Base-by-base conservation (phyloP, 1,139 yeast genomes). In the Candida glucosophila region DNA sequence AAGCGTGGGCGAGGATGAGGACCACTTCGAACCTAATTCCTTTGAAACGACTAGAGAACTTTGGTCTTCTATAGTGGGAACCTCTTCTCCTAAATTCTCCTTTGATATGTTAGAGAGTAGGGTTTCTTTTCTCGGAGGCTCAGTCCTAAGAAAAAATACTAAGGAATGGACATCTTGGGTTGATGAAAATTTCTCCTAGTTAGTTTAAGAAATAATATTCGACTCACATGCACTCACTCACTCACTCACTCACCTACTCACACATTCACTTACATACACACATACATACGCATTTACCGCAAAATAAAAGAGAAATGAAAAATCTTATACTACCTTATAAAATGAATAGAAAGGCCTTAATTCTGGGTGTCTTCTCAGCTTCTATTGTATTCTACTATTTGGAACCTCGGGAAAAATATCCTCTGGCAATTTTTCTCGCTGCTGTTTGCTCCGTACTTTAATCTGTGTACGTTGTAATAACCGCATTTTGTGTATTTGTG, bases 141-240 rank as follows among this genome's bases (percentile, higher is more conserved):
- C 86, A 36, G 81, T 80, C 2, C 54, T 62, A 42, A 69, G 67
- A 40, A 57, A 58, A 12, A 67, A 76, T 24, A 58, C 67, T 18
- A 69, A 60, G 11, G 52, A 55, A 15, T 80, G 93, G 86, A 73
- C 71, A 37, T 65, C 75, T 37, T 86, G 95, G 95, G 58, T 85
- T 23, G 81, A 77, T 37, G 90, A 77, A 45, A 64, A 69, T 36
- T n/a, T n/a, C n/a, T n/a, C n/a, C n/a, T n/a, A n/a, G n/a, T n/a
- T n/a, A n/a, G n/a, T n/a, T n/a, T n/a, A n/a, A n/a, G n/a, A n/a
- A n/a, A n/a, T n/a, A n/a, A n/a, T n/a, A n/a, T n/a, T n/a, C n/a
- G n/a, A n/a, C n/a, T n/a, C n/a, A n/a, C n/a, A n/a, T n/a, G n/a
- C n/a, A n/a, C n/a, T n/a, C n/a, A n/a, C n/a, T n/a, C n/a, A n/a